Base-by-base conservation (phyloP, 345 rosid genomes). In the Euclidium syriacum region DNA sequence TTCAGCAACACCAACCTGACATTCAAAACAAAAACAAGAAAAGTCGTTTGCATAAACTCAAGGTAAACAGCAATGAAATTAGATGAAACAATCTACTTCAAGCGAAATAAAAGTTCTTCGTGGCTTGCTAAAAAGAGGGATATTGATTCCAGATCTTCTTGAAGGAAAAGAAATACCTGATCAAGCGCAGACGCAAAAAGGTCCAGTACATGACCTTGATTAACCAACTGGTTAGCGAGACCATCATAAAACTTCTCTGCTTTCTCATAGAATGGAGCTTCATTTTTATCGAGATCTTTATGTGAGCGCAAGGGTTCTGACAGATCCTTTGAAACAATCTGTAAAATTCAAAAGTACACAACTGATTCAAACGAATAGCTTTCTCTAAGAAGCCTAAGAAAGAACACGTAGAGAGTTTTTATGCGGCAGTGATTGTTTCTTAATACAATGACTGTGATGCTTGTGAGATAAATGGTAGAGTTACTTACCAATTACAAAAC, bases 241-340 rank as follows among this genome's bases (percentile, higher is more conserved):
- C 49, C 63, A 24, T 90, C 97, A 78, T 88, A 95, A 77, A 88
- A 90, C 58, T 88, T 90, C 68, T 90, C 97, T 0, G 97, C 98
- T 79, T 90, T 95, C 81, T 86, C 90, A 67, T 87, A 95, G 68
- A 72, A 95, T 0, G 99, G 96, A 70, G 91, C 97, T 17, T 96
- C 99, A 77, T 95, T 98, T 84, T 95, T 95, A 61, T 90, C 99
- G 58, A 95, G 95, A 79, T 95, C 99, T 70, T 95, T 95, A 69
- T 95, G 99, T 51, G 99, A 92, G 49, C 97, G 97, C 67, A 95
- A 90, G 46, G 99, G 99, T 64, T 95, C 99, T 36, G 97, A 88
- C 46, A 83, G 59, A 76, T 95, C 99, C 80, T 90, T 90, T 54
- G 99, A 95, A 29, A 95, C 82, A 71, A 95, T 95, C 99, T 95